phyloP scores from a whole-genome alignment of 2,329 filamentous ascomycete species.

The Xylaria sp. region DNA sequence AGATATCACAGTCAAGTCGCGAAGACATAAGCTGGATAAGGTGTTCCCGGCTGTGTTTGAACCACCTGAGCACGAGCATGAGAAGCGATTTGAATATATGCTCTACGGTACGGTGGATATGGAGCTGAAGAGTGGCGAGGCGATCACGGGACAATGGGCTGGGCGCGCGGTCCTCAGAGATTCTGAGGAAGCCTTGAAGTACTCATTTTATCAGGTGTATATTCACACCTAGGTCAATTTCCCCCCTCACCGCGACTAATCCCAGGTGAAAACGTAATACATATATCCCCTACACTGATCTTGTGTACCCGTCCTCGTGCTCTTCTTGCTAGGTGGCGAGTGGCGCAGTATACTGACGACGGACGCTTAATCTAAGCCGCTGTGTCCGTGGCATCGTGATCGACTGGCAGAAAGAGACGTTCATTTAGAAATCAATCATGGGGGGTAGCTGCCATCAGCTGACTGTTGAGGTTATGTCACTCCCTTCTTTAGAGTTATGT shows the following conservation, averaged over 20 bases:
- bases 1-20: constrained; percentile 47
- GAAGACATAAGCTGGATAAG: constrained; percentile 56
- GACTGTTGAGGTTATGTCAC: constrained; percentile 12
- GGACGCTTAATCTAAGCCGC: neutral
- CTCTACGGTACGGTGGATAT: constrained; percentile 47
- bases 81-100: constrained; percentile 50
- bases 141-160: constrained; percentile 47
- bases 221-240: constrained; percentile 42
- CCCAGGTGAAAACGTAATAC: neutral
- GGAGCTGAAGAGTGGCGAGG: constrained; percentile 40
- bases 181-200: constrained; percentile 43
- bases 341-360: constrained; percentile 2
- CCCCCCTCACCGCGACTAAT: neutral
- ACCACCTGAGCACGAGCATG: neutral
- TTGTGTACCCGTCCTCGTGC: constrained; percentile 3
- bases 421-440: constrained; percentile 19
- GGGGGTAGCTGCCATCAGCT: constrained; percentile 33
- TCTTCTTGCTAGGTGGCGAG: neutral
- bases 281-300: neutral
- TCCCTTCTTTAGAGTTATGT: constrained; percentile 1
- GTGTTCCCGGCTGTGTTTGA: constrained; percentile 56
- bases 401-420: neutral
- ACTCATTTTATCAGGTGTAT: constrained; percentile 51
- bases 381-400: neutral
- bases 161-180: constrained; percentile 45